Evolutionary conservation across 1,139 yeast species (phyloP).

Genomic region (Taphrina wiesneri): DNA sequence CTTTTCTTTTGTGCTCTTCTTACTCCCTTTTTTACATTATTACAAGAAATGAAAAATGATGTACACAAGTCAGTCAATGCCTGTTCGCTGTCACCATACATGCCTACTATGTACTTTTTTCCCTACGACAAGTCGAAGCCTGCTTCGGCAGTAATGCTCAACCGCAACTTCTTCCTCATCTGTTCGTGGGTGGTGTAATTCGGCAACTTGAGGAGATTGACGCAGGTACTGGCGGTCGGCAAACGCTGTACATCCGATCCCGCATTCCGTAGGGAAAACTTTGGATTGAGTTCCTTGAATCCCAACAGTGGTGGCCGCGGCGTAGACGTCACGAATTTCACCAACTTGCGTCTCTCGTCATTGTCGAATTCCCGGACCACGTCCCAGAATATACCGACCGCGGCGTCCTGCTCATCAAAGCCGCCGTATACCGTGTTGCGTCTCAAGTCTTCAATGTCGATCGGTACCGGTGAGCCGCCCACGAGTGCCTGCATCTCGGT

Average conservation of each 20-base stretch:
- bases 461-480: conserved; percentile 73
- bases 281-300: conserved; percentile 69
- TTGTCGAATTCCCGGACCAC: conserved; percentile 65
- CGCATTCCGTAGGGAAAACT: conserved; percentile 74
- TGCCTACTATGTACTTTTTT: too few species aligned
- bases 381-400: conserved; percentile 68
- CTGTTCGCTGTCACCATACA: neutral
- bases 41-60: neutral
- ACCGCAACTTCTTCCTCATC: conserved; percentile 49
- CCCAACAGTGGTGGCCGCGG: conserved; percentile 77
- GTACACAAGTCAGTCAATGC: neutral
- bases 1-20: too few species aligned
- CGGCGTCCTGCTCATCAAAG: conserved; percentile 55
- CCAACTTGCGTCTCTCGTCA: conserved; percentile 61
- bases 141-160: conserved; percentile 29
- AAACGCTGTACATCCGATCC: conserved; percentile 60
- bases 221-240: conserved; percentile 72
- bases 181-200: conserved; percentile 65
- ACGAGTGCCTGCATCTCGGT: conserved; percentile 79
- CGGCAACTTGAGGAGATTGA: conserved; percentile 80
- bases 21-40: neutral
- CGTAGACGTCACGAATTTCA: conserved; percentile 55
- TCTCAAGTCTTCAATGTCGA: conserved; percentile 70
- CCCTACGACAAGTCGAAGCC: conserved; percentile 30
- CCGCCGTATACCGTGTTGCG: conserved; percentile 65